These are phyloP conservation scores for Bryoglossum gracile DNA, from an alignment of 495 filamentous ascomycete genomes.

Conservation along the genomic window DNA sequence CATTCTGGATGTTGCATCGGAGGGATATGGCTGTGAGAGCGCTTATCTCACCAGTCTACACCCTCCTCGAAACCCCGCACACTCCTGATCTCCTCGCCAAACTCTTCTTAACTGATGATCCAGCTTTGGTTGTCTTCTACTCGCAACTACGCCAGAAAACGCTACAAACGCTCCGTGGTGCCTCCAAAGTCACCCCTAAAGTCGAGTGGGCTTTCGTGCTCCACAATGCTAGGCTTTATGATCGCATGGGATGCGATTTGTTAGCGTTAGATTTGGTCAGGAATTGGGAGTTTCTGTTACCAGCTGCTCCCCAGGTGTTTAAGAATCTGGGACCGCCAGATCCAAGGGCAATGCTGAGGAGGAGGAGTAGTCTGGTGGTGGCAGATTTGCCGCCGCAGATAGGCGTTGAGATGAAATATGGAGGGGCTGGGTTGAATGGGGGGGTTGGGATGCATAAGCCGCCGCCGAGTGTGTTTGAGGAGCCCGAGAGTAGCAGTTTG, in stretches of 20 bases:
- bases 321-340: conserved; percentile 37
- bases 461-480: conserved; percentile 76
- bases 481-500: conserved; percentile 79
- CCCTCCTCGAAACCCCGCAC: conserved; percentile 52
- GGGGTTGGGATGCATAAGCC: conserved; percentile 39
- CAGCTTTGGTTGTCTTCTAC: conserved; percentile 80
- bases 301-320: conserved; percentile 34
- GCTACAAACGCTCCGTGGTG: conserved; percentile 76
- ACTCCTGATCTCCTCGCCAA: conserved; percentile 61
- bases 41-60: conserved; percentile 74
- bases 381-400: conserved; percentile 56
- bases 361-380: conserved; percentile 72
- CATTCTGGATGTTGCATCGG: conserved; percentile 84
- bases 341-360: conserved; percentile 58
- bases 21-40: conserved; percentile 80
- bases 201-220: conserved; percentile 87
- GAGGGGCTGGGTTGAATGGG: conserved; percentile 34
- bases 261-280: conserved; percentile 79
- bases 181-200: conserved; percentile 68
- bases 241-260: conserved; percentile 94
- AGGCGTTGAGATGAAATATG: conserved; percentile 35
- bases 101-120: conserved; percentile 83
- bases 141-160: conserved; percentile 79
- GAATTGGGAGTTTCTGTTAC: conserved; percentile 79
- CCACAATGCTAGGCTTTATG: conserved; percentile 80